Evolutionary conservation across 2,329 filamentous ascomycete genomes (phyloP).

Genomic region (Aspergillus sp.): DNA sequence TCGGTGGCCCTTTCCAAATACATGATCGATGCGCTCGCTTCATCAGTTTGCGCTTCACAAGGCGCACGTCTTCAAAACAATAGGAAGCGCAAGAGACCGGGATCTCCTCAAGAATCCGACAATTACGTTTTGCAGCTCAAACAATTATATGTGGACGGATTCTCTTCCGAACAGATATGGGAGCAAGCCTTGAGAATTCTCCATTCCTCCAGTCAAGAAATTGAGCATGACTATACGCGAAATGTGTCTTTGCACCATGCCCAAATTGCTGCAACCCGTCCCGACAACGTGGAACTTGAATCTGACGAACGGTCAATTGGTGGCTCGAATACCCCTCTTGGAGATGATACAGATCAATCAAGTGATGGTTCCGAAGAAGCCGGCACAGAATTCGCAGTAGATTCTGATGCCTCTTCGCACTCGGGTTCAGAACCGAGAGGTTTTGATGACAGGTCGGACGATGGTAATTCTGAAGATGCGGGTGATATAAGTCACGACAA

Average conservation of each 20-base stretch:
- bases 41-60: slow-evolving; percentile 71
- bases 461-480: slow-evolving; percentile 14
- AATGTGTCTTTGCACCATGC: slow-evolving; percentile 2
- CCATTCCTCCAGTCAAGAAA: slow-evolving; percentile 58
- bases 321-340: slow-evolving; percentile 14
- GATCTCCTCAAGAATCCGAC: slow-evolving; percentile 47
- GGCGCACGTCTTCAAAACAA: slow-evolving; percentile 64
- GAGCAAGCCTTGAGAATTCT: slow-evolving; percentile 88
- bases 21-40: slow-evolving; percentile 75
- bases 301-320: slow-evolving; percentile 16
- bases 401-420: neutral
- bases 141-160: slow-evolving; percentile 82
- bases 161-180: slow-evolving; percentile 87
- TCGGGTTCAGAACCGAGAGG: slow-evolving; percentile 6
- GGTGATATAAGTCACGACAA: slow-evolving; percentile 32
- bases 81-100: slow-evolving; percentile 73
- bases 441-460: slow-evolving; percentile 10
- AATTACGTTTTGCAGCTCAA: slow-evolving; percentile 68
- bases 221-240: slow-evolving; percentile 48
- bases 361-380: neutral
- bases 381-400: neutral
- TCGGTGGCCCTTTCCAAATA: slow-evolving; percentile 75
- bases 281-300: slow-evolving; percentile 15
- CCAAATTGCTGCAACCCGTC: neutral
- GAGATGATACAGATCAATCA: slow-evolving; percentile 6